These are phyloP conservation scores for Thermochaetoides dissita DNA, from an alignment of 2,329 filamentous ascomycete genomes.

Conservation along the genomic window DNA sequence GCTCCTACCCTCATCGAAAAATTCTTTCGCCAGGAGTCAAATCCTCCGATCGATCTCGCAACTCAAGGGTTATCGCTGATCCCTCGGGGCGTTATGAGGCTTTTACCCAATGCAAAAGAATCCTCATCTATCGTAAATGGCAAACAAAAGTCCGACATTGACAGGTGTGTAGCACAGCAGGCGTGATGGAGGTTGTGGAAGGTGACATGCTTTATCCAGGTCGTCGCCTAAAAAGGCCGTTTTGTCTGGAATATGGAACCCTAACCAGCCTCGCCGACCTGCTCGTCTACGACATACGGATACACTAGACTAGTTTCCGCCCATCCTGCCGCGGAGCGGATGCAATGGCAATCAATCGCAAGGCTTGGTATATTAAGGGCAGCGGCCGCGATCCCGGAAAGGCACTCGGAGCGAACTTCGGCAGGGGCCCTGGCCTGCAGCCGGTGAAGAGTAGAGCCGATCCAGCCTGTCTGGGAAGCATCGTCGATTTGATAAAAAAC, in stretches of 20 bases:
- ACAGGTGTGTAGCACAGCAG: background rate
- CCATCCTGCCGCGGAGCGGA: conserved; percentile 5
- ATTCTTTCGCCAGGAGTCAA: background rate
- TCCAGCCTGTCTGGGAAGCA: conserved; percentile 5
- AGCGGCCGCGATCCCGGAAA: background rate
- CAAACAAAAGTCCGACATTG: conserved; percentile 1
- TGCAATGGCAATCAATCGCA: conserved; percentile 10
- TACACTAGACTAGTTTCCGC: background rate
- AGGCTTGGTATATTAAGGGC: conserved; percentile 3
- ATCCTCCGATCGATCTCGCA: background rate
- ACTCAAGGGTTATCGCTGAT: background rate
- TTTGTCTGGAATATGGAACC: background rate
- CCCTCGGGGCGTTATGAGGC: background rate
- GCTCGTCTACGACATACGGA: background rate
- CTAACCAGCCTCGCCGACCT: background rate
- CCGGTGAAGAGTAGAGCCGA: conserved; percentile 9
- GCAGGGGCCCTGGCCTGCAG: conserved; percentile 3
- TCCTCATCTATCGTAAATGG: background rate
- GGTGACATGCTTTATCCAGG: background rate
- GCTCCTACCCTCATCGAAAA: background rate
- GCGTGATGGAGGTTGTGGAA: background rate
- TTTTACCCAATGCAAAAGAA: background rate
- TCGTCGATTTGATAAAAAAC: background rate
- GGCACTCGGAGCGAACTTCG: background rate
- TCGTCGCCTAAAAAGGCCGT: background rate